Percentiles rank a stretch among this genome's conserved stretches.
Conservation (phyloP, 2,329 filamentous ascomycete species). For the Fusarium keratoplasticum region DNA sequence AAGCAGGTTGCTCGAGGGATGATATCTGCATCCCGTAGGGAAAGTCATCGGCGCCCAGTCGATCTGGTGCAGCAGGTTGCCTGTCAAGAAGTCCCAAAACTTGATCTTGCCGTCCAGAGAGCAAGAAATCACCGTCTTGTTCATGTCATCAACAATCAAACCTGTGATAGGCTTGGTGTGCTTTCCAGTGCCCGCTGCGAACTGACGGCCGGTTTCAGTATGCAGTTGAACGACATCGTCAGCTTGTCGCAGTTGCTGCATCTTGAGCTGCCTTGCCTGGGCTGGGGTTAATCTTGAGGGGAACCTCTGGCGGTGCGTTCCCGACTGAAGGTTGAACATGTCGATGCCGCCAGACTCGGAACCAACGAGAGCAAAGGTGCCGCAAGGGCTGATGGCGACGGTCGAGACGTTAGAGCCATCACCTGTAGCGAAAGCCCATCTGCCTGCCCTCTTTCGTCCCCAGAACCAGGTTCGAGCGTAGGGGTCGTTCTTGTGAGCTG, state of each 20-base stretch:
- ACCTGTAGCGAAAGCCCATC: conserved; percentile 91
- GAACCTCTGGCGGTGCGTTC: conserved; percentile 87
- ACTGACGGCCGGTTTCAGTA: conserved; percentile 55
- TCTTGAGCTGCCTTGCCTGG: conserved; percentile 80
- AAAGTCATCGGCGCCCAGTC: conserved; percentile 82
- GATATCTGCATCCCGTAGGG: conserved; percentile 83
- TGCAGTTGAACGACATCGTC: conserved; percentile 69
- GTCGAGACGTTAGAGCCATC: conserved; percentile 87
- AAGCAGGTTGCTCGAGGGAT: conserved; percentile 84
- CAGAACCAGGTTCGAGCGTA: conserved; percentile 97
- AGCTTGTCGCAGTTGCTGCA: conserved; percentile 70
- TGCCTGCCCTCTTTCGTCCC: conserved; percentile 91
- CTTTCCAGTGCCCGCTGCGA: conserved; percentile 70
- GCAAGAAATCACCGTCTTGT: conserved; percentile 86
- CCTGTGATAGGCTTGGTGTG: conserved; percentile 89
- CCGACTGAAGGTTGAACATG: conserved; percentile 97
- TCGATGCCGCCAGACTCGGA: conserved; percentile 86
- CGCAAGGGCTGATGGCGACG: conserved; percentile 90
- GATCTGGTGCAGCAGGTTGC: conserved; percentile 81
- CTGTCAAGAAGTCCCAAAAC: conserved; percentile 96
- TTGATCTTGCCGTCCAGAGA: conserved; percentile 92
- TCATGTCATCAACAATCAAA: conserved; percentile 88
- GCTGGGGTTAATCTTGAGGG: conserved; percentile 81
- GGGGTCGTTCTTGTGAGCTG: conserved; percentile 86
- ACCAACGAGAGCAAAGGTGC: conserved; percentile 92